Percentiles rank a stretch among this genome's conserved stretches.
These are phyloP conservation scores for Cladophialophora chaetospira DNA, from an alignment of 2,329 filamentous ascomycete genomes.

Conservation along the genomic window DNA sequence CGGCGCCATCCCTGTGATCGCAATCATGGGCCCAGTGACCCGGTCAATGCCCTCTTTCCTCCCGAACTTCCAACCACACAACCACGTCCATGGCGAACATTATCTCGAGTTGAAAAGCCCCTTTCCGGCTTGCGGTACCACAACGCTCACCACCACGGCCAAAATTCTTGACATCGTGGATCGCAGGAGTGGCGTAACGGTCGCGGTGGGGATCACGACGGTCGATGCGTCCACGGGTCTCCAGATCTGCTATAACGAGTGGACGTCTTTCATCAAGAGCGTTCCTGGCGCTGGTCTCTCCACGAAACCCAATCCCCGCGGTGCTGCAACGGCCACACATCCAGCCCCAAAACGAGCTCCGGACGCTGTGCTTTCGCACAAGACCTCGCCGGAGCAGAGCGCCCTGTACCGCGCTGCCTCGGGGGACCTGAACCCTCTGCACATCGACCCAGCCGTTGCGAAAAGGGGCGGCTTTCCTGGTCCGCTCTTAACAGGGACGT, in stretches of 20 bases:
- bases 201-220: constrained; percentile 20
- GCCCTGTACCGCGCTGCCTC: constrained; percentile 23
- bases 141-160: constrained; percentile 12
- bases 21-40: constrained; percentile 17
- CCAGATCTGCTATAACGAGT: constrained; percentile 23
- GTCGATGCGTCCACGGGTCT: constrained; percentile 5
- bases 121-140: constrained; percentile 9
- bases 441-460: constrained; percentile 20
- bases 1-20: constrained; percentile 15
- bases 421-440: constrained; percentile 24
- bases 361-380: constrained; percentile 12
- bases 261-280: constrained; percentile 22
- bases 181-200: constrained; percentile 19
- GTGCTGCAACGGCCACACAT: not conserved
- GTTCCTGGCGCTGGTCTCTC: constrained; percentile 18
- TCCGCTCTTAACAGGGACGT: constrained; percentile 22
- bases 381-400: constrained; percentile 15
- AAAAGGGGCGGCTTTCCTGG: constrained; percentile 18
- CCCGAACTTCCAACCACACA: constrained; percentile 16
- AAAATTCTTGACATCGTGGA: constrained; percentile 20
- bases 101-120: constrained; percentile 15
- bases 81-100: constrained; percentile 26
- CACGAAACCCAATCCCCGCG: not conserved
- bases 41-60: constrained; percentile 17
- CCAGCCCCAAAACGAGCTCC: constrained; percentile 8